Evolutionary conservation across 257 asterid species (phyloP), one percentile per base, ranked within the genome.

Genomic region (Fraxinus anomala): DNA sequence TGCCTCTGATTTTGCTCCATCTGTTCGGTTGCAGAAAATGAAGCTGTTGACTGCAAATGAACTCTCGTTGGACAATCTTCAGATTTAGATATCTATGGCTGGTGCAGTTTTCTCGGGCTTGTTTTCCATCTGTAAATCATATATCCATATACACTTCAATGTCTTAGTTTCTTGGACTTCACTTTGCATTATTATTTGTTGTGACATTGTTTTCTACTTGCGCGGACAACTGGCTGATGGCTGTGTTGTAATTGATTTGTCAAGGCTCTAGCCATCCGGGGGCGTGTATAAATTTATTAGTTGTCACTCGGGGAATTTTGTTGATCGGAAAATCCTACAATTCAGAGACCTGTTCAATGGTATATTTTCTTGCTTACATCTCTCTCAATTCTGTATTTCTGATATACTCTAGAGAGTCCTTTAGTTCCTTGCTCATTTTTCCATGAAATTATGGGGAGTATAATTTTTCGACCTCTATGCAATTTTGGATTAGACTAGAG

Each of bases 261-360:
- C 34, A 26, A 61, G 82, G 67, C 49, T 65, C 56, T 39, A 65
- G 77, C 77, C 31, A 70, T 70, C 81, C 69, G 1, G 36, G 69
- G 69, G 80, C 26, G 44, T 80, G 72, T 72, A 80, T 76, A 80
- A 68, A 59, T 59, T 9, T 59, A 23, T 21, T 7, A 59, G 31
- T 59, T 10, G 31, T 59, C 30, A 2, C 26, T 21, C 2, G 5
- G 14, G 4, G 31, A 59, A 59, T 21, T 59, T 59, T 59, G 67
- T 59, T 59, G 83, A 61, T 14, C 54, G 67, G 16, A 31, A 31
- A 42, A n/a, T 37, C 33, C 24, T n/a, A 17, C 33, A n/a, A 10
- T 30, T 68, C 47, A 17, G 30, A 23, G 21, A 19, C 68, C 44
- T 63, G 47, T 21, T 40, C 23, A 28, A 23, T 66, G 31, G 28